Evolutionary conservation across 345 rosid genomes (phyloP).

Genomic region (Orychophragmus violaceus): DNA sequence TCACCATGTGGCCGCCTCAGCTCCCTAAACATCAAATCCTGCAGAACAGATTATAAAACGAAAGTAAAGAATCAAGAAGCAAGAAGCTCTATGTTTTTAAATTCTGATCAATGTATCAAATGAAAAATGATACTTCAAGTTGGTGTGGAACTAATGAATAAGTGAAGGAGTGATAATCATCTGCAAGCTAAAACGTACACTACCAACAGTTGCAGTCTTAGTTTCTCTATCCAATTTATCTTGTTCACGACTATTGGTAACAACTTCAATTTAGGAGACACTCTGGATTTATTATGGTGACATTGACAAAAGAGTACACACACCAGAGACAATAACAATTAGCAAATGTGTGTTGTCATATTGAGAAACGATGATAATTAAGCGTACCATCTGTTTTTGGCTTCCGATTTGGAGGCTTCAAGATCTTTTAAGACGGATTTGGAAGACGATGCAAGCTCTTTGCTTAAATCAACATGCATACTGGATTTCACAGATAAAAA

Average conservation of each 20-base stretch:
- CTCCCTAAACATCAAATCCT: conserved; percentile 74
- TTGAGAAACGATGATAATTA: background rate
- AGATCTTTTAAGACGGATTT: conserved; percentile 28
- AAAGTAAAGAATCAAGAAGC: no score
- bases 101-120: no score
- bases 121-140: no score
- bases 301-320: background rate
- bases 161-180: background rate
- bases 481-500: conserved; percentile 29
- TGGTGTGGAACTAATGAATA: background rate
- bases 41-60: background rate
- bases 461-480: conserved; percentile 78
- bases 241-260: conserved; percentile 78
- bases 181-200: conserved; percentile 41
- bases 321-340: background rate
- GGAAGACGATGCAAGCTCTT: conserved; percentile 53
- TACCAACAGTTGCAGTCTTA: conserved; percentile 78
- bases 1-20: conserved; percentile 60
- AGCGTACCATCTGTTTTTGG: conserved; percentile 27
- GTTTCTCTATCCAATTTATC: conserved; percentile 87
- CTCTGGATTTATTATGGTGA: conserved; percentile 29
- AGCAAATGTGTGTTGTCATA: background rate
- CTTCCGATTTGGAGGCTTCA: conserved; percentile 30
- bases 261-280: no score
- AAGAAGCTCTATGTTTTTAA: no score